Evolutionary conservation across 306 rosid genomes (phyloP), one percentile per base, ranked within the genome.

Genomic region (Quillaja saponaria): DNA sequence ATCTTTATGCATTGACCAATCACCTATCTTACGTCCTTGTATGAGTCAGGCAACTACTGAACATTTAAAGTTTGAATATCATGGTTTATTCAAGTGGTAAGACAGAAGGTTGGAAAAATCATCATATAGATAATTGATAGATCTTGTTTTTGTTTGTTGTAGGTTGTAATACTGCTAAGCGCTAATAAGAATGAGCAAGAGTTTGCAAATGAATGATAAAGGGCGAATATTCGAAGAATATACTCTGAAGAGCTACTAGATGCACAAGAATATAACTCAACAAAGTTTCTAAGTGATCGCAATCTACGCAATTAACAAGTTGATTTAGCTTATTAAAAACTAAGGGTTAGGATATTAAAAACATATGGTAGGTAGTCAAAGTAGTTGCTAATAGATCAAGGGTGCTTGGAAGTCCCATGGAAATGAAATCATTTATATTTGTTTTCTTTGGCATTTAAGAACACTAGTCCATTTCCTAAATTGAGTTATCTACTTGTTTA

Each of bases 241-340:
- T 87, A 80, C 82, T 87, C 97, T 0, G 94, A 89, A 76, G 96
- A 89, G 81, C 75, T 89, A 10, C 18, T 80, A 9, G 96, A 92
- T 55, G 89, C 54, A 5, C 91, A 78, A 66, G 99, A 87, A 53
- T 94, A 89, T 83, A 87, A 89, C 83, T 81, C 88, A 39, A 85
- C 96, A 13, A 89, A 78, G 72, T 79, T 77, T 78, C 71, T 90
- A 14, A 68, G 72, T 10, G 95, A 89, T 63, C 78, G 83, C 52
- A 69, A 75, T 55, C 73, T 58, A 10, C 85, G 69, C 73, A 79
- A 25, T 25, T 25, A 56, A 68, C 78, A 83, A 68, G 15, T 89
- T 52, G 94, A 84, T 10, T 71, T 86, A 21, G 71, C 51, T 49
- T 58, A 25, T 68, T 75, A 76, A 80, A 28, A 34, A 13, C 66